Conservation (phyloP, 257 asterid genomes). For the Gynochthodes officinalis region DNA sequence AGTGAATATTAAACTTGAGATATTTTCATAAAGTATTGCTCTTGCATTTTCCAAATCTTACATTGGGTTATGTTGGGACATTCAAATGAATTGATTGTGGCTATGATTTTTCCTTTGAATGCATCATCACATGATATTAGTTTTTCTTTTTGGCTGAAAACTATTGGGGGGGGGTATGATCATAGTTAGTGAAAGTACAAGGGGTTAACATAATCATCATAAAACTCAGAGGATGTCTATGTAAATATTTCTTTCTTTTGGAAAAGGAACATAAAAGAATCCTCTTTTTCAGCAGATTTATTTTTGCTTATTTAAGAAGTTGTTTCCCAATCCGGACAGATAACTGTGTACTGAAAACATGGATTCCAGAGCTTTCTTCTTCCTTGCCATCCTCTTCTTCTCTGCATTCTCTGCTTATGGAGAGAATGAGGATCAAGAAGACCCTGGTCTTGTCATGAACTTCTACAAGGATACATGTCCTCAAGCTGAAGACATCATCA, state of each 20-base stretch:
- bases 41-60: too few relatives aligned
- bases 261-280: not conserved
- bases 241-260: not conserved
- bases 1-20: too few relatives aligned
- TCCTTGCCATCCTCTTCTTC: conserved; percentile 31
- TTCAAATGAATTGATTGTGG: too few relatives aligned
- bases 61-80: too few relatives aligned
- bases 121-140: too few relatives aligned
- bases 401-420: conserved; percentile 31
- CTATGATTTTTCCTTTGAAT: too few relatives aligned
- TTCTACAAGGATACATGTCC: conserved; percentile 88
- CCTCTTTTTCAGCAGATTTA: conserved; percentile 3
- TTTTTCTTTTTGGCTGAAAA: too few relatives aligned
- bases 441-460: conserved; percentile 57
- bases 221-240: not conserved
- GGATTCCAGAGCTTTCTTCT: conserved; percentile 38
- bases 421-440: conserved; percentile 31
- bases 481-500: conserved; percentile 93
- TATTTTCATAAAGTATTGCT: too few relatives aligned
- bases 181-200: not conserved
- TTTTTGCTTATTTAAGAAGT: conserved; percentile 14
- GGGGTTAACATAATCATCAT: not conserved
- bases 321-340: conserved; percentile 4
- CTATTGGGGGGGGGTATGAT: not conserved
- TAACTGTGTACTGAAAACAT: too few relatives aligned